Evolutionary conservation across 176 grass and related monocot genomes (phyloP).

Genomic region (Chrysopogon serrulatus): DNA sequence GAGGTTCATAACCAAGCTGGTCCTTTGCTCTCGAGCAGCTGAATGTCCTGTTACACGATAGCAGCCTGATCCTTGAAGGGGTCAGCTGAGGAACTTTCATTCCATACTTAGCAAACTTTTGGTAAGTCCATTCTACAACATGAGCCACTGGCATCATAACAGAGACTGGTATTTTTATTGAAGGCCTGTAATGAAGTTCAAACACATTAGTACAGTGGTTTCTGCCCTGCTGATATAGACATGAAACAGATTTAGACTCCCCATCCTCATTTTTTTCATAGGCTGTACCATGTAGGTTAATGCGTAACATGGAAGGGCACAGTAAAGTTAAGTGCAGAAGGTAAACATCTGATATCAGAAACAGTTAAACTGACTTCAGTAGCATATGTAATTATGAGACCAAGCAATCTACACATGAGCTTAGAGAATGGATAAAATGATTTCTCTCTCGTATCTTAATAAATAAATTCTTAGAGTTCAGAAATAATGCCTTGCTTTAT

Average conservation of each 20-base stretch:
- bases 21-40: slow-evolving; percentile 84
- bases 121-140: slow-evolving; percentile 87
- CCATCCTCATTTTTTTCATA: background rate
- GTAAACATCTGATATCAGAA: slow-evolving; percentile 6
- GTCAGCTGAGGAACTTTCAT: slow-evolving; percentile 96
- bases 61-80: slow-evolving; percentile 92
- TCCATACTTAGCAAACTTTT: slow-evolving; percentile 70
- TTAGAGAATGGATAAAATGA: background rate
- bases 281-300: background rate
- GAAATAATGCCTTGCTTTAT: background rate
- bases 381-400: background rate
- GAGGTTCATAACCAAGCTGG: slow-evolving; percentile 90
- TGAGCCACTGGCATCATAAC: slow-evolving; percentile 94
- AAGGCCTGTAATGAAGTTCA: slow-evolving; percentile 59
- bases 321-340: background rate
- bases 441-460: background rate
- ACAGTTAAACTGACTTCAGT: background rate
- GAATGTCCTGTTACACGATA: slow-evolving; percentile 93
- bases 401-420: background rate
- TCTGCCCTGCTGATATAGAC: background rate
- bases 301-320: background rate
- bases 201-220: slow-evolving; percentile 22
- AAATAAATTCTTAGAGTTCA: background rate
- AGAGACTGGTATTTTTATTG: slow-evolving; percentile 84
- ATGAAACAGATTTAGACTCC: background rate